Base-by-base conservation (phyloP, 371 early-diverging fungal genomes). In the Cladochytrium tenue region DNA sequence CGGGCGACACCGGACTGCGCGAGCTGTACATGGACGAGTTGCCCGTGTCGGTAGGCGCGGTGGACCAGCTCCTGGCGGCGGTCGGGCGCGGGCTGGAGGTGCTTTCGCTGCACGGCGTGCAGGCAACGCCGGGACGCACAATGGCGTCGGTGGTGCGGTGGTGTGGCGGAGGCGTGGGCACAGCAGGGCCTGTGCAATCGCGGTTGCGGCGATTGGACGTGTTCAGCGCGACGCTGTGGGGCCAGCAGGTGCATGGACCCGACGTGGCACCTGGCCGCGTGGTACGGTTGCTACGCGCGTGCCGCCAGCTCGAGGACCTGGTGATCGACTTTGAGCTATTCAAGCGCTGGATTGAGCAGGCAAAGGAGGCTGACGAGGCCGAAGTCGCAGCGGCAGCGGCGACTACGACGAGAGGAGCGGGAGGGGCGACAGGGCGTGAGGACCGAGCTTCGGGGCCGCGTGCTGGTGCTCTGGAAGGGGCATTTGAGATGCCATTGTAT, bases 141-240 rank as follows among this genome's bases (percentile, higher is more conserved):
- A 20, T 43, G 7, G 43, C 7, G 43, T 43, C 43, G 43, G 43
- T 43, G 13, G 43, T 43, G 43, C 43, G 43, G 43, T 20, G 20
- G 7, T 43, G 43, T 20, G 7, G 13, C 13, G 43, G 43, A 43
- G 7, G 13, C 13, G 43, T 7, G 7, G 43, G 43, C 43, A 13
- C 43, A 7, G 13, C 43, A 13, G 7, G 7, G 43, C 43, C 43
- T 7, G 7, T 7, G 7, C 13, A 20, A 20, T 43, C 43, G 43
- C 43, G 13, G 20, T 20, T 43, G 43, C 43, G 43, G 43, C 43
- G 43, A 7, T 20, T 43, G 13, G 43, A 43, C 43, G 43, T 43
- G 43, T 43, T 43, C 43, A 43, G 43, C 43, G 43, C 43, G 43
- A 43, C 43, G 43, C 43, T 43, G 43, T 43, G 43, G 43, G 43